phyloP scores from a whole-genome alignment of 176 grass and related monocot species.

The Poa pratensis region DNA sequence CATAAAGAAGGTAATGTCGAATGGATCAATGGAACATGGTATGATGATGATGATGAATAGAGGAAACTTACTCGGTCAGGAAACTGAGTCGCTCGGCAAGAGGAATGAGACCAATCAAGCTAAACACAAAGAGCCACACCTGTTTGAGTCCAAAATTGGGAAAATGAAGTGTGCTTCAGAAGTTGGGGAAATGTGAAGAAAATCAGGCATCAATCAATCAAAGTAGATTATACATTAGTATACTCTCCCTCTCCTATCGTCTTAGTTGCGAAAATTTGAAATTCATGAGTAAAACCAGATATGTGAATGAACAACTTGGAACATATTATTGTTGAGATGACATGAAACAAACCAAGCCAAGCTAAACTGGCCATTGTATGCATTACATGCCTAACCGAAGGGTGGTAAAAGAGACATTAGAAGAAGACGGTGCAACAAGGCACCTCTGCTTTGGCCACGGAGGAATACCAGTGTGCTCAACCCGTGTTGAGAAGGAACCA shows the following conservation, averaged over 20 bases:
- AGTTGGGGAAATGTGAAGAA: neutral
- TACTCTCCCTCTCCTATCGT: neutral
- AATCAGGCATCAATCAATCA: neutral
- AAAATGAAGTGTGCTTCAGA: constrained; percentile 17
- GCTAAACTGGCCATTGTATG: neutral
- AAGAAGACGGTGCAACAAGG: neutral
- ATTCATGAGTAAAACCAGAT: neutral
- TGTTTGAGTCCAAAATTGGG: constrained; percentile 35
- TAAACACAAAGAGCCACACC: constrained; percentile 85
- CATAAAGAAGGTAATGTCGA: neutral
- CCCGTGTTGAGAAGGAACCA: neutral
- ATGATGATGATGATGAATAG: neutral
- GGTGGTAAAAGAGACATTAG: neutral
- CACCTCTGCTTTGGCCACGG: neutral
- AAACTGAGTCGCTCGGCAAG: constrained; percentile 96
- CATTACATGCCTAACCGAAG: constrained; percentile 30
- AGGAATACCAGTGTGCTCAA: neutral
- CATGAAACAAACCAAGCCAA: neutral
- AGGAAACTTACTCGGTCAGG: constrained; percentile 77
- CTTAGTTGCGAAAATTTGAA: neutral
- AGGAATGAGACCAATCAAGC: constrained; percentile 81
- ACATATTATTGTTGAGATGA: neutral
- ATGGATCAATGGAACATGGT: neutral
- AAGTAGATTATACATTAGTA: neutral
- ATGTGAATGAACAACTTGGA: too few species aligned